Conservation (phyloP, 2,329 filamentous ascomycete species). For the Magnaporthales sp. region DNA sequence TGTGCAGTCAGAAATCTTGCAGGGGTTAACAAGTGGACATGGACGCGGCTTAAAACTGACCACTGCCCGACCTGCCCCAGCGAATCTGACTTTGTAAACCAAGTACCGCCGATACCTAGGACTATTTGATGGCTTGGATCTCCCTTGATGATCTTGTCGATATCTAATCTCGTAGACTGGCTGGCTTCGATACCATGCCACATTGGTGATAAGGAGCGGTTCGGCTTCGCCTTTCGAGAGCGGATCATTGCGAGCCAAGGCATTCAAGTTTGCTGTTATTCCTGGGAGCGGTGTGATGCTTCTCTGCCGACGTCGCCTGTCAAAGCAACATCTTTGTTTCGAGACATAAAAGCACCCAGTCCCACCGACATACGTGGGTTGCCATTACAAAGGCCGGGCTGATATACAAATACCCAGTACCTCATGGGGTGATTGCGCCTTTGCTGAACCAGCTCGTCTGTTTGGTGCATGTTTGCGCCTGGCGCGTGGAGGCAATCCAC, state of each 20-base stretch:
- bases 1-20: neutral
- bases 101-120: neutral
- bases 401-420: no score
- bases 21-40: neutral
- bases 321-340: neutral
- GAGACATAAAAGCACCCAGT: neutral
- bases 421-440: no score
- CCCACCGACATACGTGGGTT: neutral
- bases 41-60: neutral
- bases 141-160: neutral
- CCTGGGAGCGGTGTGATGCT: neutral
- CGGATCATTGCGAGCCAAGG: neutral
- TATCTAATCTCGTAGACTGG: neutral
- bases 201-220: neutral
- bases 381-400: neutral
- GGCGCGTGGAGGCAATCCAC: neutral
- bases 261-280: neutral
- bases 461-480: neutral
- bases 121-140: neutral
- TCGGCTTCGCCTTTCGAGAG: neutral
- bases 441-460: neutral
- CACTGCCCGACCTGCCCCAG: neutral
- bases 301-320: neutral
- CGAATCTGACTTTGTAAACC: neutral
- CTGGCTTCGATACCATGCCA: neutral